Evolutionary conservation across 2,329 filamentous ascomycete genomes (phyloP).

Genomic region (Juglanconis oblonga): DNA sequence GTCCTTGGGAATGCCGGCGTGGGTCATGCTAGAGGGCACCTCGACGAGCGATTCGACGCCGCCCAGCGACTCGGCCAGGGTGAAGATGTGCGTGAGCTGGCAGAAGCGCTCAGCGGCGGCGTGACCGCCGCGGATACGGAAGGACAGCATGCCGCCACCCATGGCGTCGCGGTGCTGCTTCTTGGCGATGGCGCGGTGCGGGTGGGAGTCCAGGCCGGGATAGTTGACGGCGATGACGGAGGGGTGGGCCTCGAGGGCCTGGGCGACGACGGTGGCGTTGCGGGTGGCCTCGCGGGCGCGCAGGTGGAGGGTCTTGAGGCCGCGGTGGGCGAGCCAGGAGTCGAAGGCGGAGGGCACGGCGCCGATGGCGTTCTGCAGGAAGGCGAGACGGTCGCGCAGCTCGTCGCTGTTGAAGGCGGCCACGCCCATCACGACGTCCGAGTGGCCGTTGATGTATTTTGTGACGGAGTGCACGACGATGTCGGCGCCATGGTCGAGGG

Average conservation of each 20-base stretch:
- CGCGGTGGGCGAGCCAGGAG: slow-evolving; percentile 95
- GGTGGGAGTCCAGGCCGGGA: slow-evolving; percentile 84
- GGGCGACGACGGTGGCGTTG: slow-evolving; percentile 78
- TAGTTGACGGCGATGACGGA: slow-evolving; percentile 92
- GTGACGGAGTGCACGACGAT: slow-evolving; percentile 97
- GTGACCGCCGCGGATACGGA: slow-evolving; percentile 86
- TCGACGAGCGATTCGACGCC: slow-evolving; percentile 91
- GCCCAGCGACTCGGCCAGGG: slow-evolving; percentile 82
- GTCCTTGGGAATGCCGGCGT: slow-evolving; percentile 88
- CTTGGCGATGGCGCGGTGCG: slow-evolving; percentile 77
- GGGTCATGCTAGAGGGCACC: slow-evolving; percentile 93
- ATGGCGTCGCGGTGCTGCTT: slow-evolving; percentile 93
- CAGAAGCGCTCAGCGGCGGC: slow-evolving; percentile 89
- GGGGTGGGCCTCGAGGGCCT: slow-evolving; percentile 73
- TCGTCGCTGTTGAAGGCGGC: slow-evolving; percentile 89
- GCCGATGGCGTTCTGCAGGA: slow-evolving; percentile 96
- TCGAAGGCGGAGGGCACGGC: slow-evolving; percentile 94
- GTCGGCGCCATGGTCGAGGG: slow-evolving; percentile 90
- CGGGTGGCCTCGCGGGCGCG: slow-evolving; percentile 79
- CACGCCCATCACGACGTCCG: slow-evolving; percentile 95
- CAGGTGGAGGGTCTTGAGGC: slow-evolving; percentile 93
- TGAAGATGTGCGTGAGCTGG: slow-evolving; percentile 84
- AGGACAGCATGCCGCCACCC: slow-evolving; percentile 96
- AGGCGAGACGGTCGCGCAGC: slow-evolving; percentile 73
- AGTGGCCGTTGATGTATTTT: slow-evolving; percentile 98